Conservation (phyloP, 441 rosid species). For the Brassica hybrid region DNA sequence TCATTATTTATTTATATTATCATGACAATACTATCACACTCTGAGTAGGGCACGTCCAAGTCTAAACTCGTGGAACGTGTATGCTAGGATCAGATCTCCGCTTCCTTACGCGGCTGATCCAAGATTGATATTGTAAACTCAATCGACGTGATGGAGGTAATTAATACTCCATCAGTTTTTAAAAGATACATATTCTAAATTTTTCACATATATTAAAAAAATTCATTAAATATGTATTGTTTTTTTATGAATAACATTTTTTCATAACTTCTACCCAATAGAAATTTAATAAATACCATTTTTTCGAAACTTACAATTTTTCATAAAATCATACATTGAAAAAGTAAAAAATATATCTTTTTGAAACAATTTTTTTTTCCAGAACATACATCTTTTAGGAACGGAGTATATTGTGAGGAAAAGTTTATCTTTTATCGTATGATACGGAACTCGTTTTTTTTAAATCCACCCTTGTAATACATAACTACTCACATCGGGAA, state of each 20-base stretch:
- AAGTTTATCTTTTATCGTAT: neutral
- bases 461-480: neutral
- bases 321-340: too few relatives aligned
- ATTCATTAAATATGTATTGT: too few relatives aligned
- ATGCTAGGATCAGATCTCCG: neutral
- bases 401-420: neutral
- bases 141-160: neutral
- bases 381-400: too few relatives aligned
- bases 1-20: too few relatives aligned
- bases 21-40: neutral
- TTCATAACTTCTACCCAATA: too few relatives aligned
- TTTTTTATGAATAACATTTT: too few relatives aligned
- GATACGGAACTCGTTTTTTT: neutral
- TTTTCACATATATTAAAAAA: too few relatives aligned
- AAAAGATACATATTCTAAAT: too few relatives aligned
- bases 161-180: neutral
- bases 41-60: neutral
- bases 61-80: slow-evolving; percentile 12
- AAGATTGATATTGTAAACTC: neutral
- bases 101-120: slow-evolving; percentile 4
- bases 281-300: too few relatives aligned
- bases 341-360: too few relatives aligned
- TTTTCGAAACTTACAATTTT: too few relatives aligned
- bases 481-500: neutral
- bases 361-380: too few relatives aligned